Conservation (phyloP, 108 stramenopile species). For the Nitzschia sp. region DNA sequence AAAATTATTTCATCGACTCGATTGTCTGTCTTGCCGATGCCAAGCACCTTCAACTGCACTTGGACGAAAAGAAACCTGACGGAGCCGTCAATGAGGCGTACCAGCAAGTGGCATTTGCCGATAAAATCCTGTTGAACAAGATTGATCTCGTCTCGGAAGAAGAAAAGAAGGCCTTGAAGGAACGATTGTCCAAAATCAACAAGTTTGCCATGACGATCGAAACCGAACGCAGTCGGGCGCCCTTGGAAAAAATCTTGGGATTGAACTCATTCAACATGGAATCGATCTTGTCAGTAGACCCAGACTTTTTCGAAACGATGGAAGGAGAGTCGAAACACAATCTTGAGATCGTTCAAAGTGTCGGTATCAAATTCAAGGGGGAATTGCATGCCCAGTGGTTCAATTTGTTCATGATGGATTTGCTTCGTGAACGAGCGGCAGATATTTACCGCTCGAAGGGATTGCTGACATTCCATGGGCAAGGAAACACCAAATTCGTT, state of each 20-base stretch:
- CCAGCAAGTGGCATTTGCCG: slow-evolving; percentile 97
- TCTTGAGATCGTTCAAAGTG: slow-evolving; percentile 84
- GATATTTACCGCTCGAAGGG: slow-evolving; percentile 95
- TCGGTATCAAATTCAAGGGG: slow-evolving; percentile 88
- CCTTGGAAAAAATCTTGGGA: slow-evolving; percentile 86
- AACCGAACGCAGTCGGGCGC: slow-evolving; percentile 80
- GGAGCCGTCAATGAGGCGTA: slow-evolving; percentile 89
- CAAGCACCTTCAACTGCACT: slow-evolving; percentile 86
- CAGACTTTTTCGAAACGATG: slow-evolving; percentile 82
- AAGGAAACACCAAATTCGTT: slow-evolving; percentile 94
- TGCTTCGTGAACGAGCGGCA: slow-evolving; percentile 86
- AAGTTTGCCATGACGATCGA: slow-evolving; percentile 90
- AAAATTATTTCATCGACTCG: slow-evolving; percentile 84
- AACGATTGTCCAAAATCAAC: slow-evolving; percentile 75
- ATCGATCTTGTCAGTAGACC: slow-evolving; percentile 82
- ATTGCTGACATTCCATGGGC: slow-evolving; percentile 89
- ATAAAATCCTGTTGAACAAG: slow-evolving; percentile 97
- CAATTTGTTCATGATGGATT: slow-evolving; percentile 96
- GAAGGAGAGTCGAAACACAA: slow-evolving; percentile 87
- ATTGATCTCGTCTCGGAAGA: slow-evolving; percentile 89
- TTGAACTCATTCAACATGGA: slow-evolving; percentile 91
- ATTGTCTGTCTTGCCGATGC: slow-evolving; percentile 92
- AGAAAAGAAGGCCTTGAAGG: slow-evolving; percentile 83
- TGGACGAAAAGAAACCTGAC: slow-evolving; percentile 92
- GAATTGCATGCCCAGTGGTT: slow-evolving; percentile 92